Evolutionary conservation across 805 yeast species (phyloP), one percentile per base, ranked within the genome.

Genomic region (Zygoascus biomembranicola): DNA sequence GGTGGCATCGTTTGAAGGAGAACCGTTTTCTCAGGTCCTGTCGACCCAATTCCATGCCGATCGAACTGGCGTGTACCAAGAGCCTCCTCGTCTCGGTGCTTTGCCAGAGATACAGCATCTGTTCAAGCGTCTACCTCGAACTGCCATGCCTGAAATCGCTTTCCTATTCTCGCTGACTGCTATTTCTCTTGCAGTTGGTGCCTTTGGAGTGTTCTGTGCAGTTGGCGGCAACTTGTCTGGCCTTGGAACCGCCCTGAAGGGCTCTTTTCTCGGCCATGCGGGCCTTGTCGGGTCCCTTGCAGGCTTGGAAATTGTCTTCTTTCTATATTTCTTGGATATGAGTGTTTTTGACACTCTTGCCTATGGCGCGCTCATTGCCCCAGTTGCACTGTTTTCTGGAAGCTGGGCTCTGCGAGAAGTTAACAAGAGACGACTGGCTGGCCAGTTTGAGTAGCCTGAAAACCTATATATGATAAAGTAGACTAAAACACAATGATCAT

Each of bases 101-200:
- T 66, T 75, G 63, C 79, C 82, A 2, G 90, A 84, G 68, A 84
- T 88, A 58, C 67, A 67, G 58, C 89, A 87, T 66, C 65, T 69
- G 39, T 89, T 88, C 72, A 75, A 73, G 52, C 65, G 69, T 3
- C 78, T 77, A n/a, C 80, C 82, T 19, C 67, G 67, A 35, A 78
- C 82, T 37, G 81, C 79, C 11, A 70, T 77, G 52, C 68, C 79
- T 8, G 56, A 73, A 2, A 58, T 85, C 23, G 83, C 90, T 1
- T 57, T 75, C 9, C 59, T 75, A 0, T 84, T 85, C 61, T 72
- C 76, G 18, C 71, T 69, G 2, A 69, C 69, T 5, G 76, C 80
- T 13, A 57, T 71, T 13, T 72, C 64, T 0, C 68, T 80, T 51
- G 66, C 78, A 19, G 55, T 74, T 1, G 73, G 63, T 0, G 71